Percentiles rank a stretch among this genome's conserved stretches.
Evolutionary conservation across 2,329 filamentous ascomycete species (phyloP).

Genomic region (Rhinocladiella mackenziei): DNA sequence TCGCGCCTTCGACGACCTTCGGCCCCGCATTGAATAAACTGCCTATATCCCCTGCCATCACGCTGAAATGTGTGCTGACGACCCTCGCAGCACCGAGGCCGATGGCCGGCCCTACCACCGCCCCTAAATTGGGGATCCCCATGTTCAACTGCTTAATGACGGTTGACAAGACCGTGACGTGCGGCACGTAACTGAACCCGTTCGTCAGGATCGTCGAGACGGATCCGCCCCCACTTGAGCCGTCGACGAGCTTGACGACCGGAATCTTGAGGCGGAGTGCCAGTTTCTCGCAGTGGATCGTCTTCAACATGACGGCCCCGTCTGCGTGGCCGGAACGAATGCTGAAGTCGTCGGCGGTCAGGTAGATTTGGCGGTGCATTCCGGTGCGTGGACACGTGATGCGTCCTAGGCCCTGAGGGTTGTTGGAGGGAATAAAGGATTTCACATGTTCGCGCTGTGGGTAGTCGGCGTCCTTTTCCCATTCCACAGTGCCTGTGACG

Average conservation of each 20-base stretch:
- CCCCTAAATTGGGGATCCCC: conserved; percentile 62
- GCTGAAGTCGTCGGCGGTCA: conserved; percentile 62
- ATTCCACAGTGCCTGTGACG: conserved; percentile 56
- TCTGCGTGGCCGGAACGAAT: conserved; percentile 62
- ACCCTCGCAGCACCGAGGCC: conserved; percentile 60
- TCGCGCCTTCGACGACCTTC: conserved; percentile 59
- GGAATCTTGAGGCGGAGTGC: conserved; percentile 60
- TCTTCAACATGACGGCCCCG: conserved; percentile 56
- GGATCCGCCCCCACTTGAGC: conserved; percentile 56
- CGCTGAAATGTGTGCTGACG: conserved; percentile 60
- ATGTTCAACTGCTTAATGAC: conserved; percentile 44
- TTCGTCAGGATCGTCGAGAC: conserved; percentile 29
- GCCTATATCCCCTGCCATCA: conserved; percentile 62
- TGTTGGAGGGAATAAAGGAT: conserved; percentile 57
- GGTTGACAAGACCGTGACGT: conserved; percentile 49
- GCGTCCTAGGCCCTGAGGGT: conserved; percentile 50
- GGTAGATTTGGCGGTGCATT: conserved; percentile 49
- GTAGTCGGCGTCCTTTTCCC: conserved; percentile 48
- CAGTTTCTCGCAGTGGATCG: conserved; percentile 58
- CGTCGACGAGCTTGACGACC: conserved; percentile 62
- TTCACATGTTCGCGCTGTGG: conserved; percentile 46
- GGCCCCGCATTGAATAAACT: conserved; percentile 62
- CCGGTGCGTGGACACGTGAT: too few relatives aligned
- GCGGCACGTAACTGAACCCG: conserved; percentile 59
- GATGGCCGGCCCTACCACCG: conserved; percentile 57